These are phyloP conservation scores for Suillus variegatus DNA, from an alignment of 768 basidiomycete genomes.

Conservation along the genomic window DNA sequence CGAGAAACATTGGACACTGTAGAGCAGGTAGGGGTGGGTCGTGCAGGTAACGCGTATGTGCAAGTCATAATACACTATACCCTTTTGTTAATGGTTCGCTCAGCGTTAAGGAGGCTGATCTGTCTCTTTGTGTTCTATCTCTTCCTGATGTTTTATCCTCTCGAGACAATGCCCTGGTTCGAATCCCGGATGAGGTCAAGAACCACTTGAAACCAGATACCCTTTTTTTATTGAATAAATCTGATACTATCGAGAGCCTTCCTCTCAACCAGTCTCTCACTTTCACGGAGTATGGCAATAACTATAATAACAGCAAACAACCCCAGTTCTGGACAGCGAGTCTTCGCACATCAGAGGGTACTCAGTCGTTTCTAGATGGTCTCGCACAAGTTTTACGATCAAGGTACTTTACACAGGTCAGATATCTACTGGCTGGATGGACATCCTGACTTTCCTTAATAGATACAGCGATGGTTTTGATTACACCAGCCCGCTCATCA, in stretches of 20 bases:
- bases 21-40: slow-evolving; percentile 79
- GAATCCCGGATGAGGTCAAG: slow-evolving; percentile 48
- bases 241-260: slow-evolving; percentile 47
- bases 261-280: slow-evolving; percentile 2
- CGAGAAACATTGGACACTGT: slow-evolving; percentile 61
- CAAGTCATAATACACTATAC: background rate
- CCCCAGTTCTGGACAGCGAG: slow-evolving; percentile 58
- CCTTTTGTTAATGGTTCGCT: background rate
- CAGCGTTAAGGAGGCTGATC: slow-evolving; percentile 68
- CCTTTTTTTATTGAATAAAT: slow-evolving; percentile 78
- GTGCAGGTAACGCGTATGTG: slow-evolving; percentile 68
- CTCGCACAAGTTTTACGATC: slow-evolving; percentile 53
- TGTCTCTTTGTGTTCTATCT: slow-evolving; percentile 81
- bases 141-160: slow-evolving; percentile 46
- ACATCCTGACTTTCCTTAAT: background rate
- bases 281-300: background rate
- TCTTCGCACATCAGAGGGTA: slow-evolving; percentile 58
- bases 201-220: slow-evolving; percentile 57
- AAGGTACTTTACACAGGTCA: slow-evolving; percentile 38
- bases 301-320: too few species aligned
- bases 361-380: slow-evolving; percentile 56
- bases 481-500: slow-evolving; percentile 58
- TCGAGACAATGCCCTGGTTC: slow-evolving; percentile 17
- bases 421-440: background rate
- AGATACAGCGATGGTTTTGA: slow-evolving; percentile 3